Conservation (phyloP, 1,139 yeast genomes). For the Geotrichum cucujoidarum region DNA sequence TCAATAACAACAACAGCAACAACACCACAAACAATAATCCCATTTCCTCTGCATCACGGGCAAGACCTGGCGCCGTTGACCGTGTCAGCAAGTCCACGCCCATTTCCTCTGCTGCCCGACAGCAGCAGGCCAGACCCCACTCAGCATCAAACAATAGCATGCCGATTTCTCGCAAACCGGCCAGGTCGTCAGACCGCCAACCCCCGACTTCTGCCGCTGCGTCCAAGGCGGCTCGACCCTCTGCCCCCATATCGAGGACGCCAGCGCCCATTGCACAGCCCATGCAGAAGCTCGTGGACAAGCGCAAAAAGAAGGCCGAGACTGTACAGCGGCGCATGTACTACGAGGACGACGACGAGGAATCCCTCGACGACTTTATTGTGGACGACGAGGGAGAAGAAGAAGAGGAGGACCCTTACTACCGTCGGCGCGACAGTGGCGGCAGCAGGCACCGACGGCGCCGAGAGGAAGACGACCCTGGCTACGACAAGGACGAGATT, state of each 20-base stretch:
- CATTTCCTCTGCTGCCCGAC: constrained; percentile 5
- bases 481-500: constrained; percentile 77
- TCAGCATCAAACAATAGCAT: constrained; percentile 3
- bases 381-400: constrained; percentile 34
- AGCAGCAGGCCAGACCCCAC: not conserved
- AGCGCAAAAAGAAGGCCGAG: constrained; percentile 17
- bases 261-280: constrained; percentile 35
- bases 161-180: not conserved
- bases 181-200: not conserved
- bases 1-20: not conserved
- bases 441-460: not conserved
- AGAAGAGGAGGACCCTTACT: constrained; percentile 21
- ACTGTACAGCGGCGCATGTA: constrained; percentile 4
- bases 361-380: constrained; percentile 37
- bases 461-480: constrained; percentile 30
- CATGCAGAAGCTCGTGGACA: constrained; percentile 28
- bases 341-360: constrained; percentile 32
- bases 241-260: constrained; percentile 9
- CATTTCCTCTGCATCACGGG: constrained; percentile 1
- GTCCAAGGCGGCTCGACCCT: not conserved
- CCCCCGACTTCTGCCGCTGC: not conserved
- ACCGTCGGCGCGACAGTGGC: constrained; percentile 22
- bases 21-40: constrained; percentile 7
- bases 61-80: not conserved
- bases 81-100: constrained; percentile 6